phyloP scores from a whole-genome alignment of 2,329 filamentous ascomycete species.

The Claviceps arundinis region DNA sequence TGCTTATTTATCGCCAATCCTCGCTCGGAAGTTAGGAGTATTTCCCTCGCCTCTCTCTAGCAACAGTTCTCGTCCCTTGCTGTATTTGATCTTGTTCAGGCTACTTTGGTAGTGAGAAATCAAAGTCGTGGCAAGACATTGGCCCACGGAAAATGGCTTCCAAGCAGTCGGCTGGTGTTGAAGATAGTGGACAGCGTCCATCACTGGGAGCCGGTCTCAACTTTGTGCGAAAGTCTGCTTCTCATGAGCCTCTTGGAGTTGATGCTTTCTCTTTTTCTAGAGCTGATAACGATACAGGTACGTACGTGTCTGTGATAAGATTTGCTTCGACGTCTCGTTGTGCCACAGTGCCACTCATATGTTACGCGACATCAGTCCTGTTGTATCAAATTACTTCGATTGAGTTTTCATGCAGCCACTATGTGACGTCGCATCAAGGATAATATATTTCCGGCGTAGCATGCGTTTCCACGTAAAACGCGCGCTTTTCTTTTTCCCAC shows the following conservation, averaged over 20 bases:
- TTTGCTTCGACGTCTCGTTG: neutral
- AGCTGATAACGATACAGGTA: slow-evolving; percentile 1
- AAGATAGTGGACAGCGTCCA: neutral
- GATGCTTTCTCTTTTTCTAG: slow-evolving; percentile 4
- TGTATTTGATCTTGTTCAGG: neutral
- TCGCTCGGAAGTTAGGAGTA: neutral
- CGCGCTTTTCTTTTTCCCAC: neutral
- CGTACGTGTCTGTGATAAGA: neutral
- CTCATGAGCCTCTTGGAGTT: slow-evolving; percentile 8
- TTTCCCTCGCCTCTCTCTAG: neutral
- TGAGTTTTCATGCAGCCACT: neutral
- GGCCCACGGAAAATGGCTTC: neutral
- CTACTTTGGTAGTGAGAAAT: neutral
- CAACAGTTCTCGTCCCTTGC: neutral
- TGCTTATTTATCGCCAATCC: neutral
- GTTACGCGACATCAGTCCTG: neutral
- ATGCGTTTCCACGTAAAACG: neutral
- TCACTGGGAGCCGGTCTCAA: slow-evolving; percentile 3
- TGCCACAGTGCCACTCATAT: neutral
- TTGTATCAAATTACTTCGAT: neutral
- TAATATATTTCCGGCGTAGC: too few species aligned
- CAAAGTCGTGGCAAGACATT: neutral
- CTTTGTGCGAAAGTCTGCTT: slow-evolving; percentile 7
- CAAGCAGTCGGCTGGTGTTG: neutral
- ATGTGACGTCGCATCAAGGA: neutral